A percentile compares a stretch with the other conserved stretches of the same genome.
Evolutionary conservation across 2,329 filamentous ascomycete species (phyloP).

Genomic region (Chalaropsis ovoidea): DNA sequence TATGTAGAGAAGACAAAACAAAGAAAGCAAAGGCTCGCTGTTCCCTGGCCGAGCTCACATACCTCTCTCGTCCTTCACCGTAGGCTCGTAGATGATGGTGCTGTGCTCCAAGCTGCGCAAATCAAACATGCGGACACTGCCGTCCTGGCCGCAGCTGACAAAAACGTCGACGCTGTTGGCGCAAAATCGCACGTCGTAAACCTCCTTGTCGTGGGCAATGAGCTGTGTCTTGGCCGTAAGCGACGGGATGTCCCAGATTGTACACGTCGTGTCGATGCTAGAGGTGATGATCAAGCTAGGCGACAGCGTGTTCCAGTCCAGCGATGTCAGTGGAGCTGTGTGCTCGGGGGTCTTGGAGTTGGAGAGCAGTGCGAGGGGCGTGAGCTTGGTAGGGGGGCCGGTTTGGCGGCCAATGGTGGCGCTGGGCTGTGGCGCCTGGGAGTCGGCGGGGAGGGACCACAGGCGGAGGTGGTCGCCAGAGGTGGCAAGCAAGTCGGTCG

Average conservation of each 20-base stretch:
- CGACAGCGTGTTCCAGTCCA: conserved; percentile 97
- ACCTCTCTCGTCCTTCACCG: conserved; percentile 71
- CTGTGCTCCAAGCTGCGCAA: conserved; percentile 91
- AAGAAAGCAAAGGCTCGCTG: background rate
- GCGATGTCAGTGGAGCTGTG: conserved; percentile 86
- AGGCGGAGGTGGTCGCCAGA: conserved; percentile 88
- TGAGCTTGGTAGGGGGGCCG: conserved; percentile 63
- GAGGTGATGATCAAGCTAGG: conserved; percentile 97
- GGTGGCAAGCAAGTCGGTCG: conserved; percentile 86
- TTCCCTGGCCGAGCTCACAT: conserved; percentile 27
- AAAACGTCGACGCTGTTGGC: conserved; percentile 98
- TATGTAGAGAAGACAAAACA: conserved; percentile 27
- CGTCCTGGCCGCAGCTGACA: conserved; percentile 93
- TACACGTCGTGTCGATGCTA: conserved; percentile 97
- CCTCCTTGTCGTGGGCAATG: conserved; percentile 97
- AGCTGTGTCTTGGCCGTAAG: conserved; percentile 95
- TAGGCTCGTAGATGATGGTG: conserved; percentile 97
- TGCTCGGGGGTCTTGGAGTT: conserved; percentile 99
- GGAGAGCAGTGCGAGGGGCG: conserved; percentile 81
- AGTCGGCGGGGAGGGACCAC: conserved; percentile 76
- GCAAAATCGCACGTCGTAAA: conserved; percentile 96
- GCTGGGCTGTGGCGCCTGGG: conserved; percentile 45
- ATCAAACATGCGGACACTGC: conserved; percentile 98
- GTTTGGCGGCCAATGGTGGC: conserved; percentile 56
- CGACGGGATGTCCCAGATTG: conserved; percentile 98